These are phyloP conservation scores for Gardenia jasminoides DNA, from an alignment of 257 asterid genomes.

Conservation along the genomic window DNA sequence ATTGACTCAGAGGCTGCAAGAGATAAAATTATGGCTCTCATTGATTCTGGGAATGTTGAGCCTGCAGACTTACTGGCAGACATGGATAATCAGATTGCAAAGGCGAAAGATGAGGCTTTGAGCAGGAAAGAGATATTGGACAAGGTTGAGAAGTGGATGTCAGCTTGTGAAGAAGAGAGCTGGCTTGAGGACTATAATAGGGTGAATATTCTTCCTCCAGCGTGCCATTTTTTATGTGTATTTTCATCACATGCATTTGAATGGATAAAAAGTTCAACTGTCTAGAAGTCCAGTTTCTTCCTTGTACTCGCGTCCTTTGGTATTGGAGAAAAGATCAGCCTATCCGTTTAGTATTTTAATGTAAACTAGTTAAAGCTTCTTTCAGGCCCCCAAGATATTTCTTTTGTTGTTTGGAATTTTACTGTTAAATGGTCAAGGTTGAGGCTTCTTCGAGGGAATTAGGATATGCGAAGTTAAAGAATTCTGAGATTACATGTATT, in stretches of 20 bases:
- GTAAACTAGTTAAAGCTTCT: neutral
- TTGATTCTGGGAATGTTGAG: conserved; percentile 86
- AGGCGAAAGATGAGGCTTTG: conserved; percentile 85
- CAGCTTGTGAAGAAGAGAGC: conserved; percentile 96
- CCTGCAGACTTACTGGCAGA: conserved; percentile 84
- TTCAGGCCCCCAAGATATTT: neutral
- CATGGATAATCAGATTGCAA: conserved; percentile 83
- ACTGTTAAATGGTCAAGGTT: neutral
- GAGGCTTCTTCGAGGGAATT: neutral
- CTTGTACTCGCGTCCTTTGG: neutral
- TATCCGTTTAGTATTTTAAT: neutral
- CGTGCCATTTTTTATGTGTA: neutral
- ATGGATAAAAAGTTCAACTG: neutral
- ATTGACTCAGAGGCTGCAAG: conserved; percentile 80
- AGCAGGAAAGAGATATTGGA: conserved; percentile 96
- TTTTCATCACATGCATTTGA: neutral
- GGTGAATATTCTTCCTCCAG: conserved; percentile 41
- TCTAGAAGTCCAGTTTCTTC: neutral
- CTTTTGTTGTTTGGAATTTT: neutral
- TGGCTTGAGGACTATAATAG: conserved; percentile 97
- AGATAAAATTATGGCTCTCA: conserved; percentile 67
- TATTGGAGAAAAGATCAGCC: neutral
- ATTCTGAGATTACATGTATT: neutral
- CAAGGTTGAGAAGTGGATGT: conserved; percentile 97
- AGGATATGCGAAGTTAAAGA: neutral